Percentiles rank a stretch among this genome's conserved stretches.
Evolutionary conservation across 345 rosid genomes (phyloP).

Genomic region (Microthlaspi erraticum): DNA sequence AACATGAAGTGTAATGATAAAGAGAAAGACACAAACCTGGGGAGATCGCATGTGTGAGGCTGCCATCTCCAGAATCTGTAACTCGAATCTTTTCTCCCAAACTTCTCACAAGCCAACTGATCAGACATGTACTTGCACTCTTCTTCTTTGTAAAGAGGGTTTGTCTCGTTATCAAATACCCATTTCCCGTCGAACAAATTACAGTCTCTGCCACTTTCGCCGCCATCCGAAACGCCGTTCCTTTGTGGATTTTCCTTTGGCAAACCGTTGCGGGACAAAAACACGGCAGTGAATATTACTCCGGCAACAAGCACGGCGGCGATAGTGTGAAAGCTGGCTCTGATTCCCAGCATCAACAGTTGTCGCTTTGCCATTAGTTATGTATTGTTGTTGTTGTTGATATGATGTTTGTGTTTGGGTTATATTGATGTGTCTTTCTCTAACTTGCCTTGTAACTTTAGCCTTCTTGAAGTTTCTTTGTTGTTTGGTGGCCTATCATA

Average conservation of each 20-base stretch:
- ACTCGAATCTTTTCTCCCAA: slow-evolving; percentile 74
- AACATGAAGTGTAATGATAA: slow-evolving; percentile 3
- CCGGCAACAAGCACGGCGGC: slow-evolving; percentile 62
- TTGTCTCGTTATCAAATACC: slow-evolving; percentile 70
- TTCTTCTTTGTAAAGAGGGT: slow-evolving; percentile 78
- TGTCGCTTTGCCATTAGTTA: slow-evolving; percentile 54
- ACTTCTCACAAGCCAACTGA: slow-evolving; percentile 77
- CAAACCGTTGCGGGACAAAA: slow-evolving; percentile 47
- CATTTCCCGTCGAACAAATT: slow-evolving; percentile 78
- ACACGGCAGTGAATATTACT: slow-evolving; percentile 55
- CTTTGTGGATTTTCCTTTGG: slow-evolving; percentile 20
- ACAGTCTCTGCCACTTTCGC: slow-evolving; percentile 45
- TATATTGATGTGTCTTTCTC: slow-evolving; percentile 44
- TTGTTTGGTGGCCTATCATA: slow-evolving; percentile 44
- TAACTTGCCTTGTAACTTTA: slow-evolving; percentile 41
- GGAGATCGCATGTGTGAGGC: slow-evolving; percentile 80
- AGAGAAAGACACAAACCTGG: slow-evolving; percentile 53
- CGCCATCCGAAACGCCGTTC: slow-evolving; percentile 4
- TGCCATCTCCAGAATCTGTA: slow-evolving; percentile 90
- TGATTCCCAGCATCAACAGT: slow-evolving; percentile 54
- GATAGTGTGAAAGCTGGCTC: slow-evolving; percentile 66
- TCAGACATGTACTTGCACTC: slow-evolving; percentile 78
- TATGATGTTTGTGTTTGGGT: slow-evolving; percentile 36
- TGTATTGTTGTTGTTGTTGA: slow-evolving; percentile 23
- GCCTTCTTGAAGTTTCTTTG: slow-evolving; percentile 36